phyloP scores from a whole-genome alignment of 164 flowering plant genomes.

The Magnolia kwangsiensis region DNA sequence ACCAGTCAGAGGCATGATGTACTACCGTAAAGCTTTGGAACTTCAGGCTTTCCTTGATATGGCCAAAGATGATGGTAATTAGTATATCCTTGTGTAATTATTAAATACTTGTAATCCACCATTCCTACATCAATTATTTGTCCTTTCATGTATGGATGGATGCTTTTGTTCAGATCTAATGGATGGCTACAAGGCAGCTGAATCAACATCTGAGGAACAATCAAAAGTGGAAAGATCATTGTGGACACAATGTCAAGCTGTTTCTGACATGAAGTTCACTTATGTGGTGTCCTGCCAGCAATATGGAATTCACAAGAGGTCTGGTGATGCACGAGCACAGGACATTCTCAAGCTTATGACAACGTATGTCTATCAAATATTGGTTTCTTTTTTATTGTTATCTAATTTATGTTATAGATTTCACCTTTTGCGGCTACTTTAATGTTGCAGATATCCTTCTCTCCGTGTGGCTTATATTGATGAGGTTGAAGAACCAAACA shows the following conservation, averaged over 20 bases:
- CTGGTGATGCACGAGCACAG: constrained; percentile 62
- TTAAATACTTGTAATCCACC: background rate
- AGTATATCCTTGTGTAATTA: background rate
- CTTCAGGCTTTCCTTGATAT: constrained; percentile 98
- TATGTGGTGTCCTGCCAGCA: constrained; percentile 78
- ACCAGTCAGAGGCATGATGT: constrained; percentile 99
- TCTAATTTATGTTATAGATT: background rate
- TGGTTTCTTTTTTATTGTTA: background rate
- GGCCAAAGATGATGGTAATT: constrained; percentile 81
- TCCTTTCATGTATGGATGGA: background rate
- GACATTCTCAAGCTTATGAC: constrained; percentile 69
- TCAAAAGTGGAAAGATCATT: constrained; percentile 52
- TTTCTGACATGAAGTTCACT: constrained; percentile 79
- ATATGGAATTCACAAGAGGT: constrained; percentile 68
- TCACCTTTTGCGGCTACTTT: background rate
- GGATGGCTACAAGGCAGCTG: constrained; percentile 78
- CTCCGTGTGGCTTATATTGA: constrained; percentile 96
- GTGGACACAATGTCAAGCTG: constrained; percentile 72
- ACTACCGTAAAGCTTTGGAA: constrained; percentile 91
- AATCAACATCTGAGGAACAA: constrained; percentile 53
- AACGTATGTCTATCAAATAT: constrained; percentile 24
- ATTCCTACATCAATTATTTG: background rate
- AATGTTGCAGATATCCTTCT: constrained; percentile 69
- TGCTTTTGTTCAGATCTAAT: constrained; percentile 40
- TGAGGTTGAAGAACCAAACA: constrained; percentile 81